phyloP scores from a whole-genome alignment of 164 flowering plant genomes.

The Macadamia integrifolia region DNA sequence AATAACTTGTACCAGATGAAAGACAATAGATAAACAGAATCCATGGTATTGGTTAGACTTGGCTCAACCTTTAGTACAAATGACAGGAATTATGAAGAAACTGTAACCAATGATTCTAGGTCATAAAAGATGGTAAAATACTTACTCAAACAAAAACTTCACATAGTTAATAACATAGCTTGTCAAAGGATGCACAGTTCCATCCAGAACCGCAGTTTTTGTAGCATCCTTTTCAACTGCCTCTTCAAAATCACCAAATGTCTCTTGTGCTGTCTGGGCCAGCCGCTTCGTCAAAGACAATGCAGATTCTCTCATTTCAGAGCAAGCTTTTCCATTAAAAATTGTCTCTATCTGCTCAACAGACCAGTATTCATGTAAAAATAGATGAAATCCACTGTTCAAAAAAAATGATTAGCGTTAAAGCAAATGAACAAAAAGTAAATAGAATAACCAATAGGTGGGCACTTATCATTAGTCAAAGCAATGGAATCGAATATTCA shows the following conservation, averaged over 20 bases:
- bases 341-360: slow-evolving; percentile 53
- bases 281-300: slow-evolving; percentile 72
- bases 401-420: too few species aligned
- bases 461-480: not conserved
- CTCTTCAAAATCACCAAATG: slow-evolving; percentile 92
- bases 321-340: slow-evolving; percentile 67
- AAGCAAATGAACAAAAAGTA: not conserved
- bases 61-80: too few species aligned
- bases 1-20: not conserved
- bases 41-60: too few species aligned
- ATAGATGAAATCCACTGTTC: too few species aligned
- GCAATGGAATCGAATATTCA: not conserved
- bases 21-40: not conserved
- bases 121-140: not conserved
- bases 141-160: slow-evolving; percentile 94
- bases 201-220: slow-evolving; percentile 88
- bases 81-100: too few species aligned
- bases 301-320: slow-evolving; percentile 72
- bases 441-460: not conserved
- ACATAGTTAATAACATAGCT: slow-evolving; percentile 96
- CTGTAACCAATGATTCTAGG: not conserved
- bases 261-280: slow-evolving; percentile 90
- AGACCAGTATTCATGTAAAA: not conserved
- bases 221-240: slow-evolving; percentile 97
- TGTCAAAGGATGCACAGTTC: slow-evolving; percentile 97